These are phyloP conservation scores for Stachybotrys chartarum DNA, from an alignment of 2,329 filamentous ascomycete genomes.

Conservation along the genomic window DNA sequence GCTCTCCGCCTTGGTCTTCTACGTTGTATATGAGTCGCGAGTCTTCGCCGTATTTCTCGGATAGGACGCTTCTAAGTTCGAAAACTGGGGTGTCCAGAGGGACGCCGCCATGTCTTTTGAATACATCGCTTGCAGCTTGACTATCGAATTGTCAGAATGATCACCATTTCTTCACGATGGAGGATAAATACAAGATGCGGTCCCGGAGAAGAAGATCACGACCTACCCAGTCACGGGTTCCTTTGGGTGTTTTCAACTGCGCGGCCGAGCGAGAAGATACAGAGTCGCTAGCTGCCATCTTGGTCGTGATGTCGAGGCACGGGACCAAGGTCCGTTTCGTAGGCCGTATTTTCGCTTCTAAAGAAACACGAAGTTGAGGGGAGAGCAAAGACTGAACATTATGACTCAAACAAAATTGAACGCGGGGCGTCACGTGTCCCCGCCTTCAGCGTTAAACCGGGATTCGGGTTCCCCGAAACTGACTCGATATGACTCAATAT, in stretches of 20 bases:
- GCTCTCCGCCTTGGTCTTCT: slow-evolving; percentile 78
- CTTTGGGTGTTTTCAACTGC: background rate
- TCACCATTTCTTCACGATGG: background rate
- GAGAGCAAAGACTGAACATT: too few species aligned
- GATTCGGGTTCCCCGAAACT: too few species aligned
- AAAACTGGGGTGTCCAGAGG: slow-evolving; percentile 80
- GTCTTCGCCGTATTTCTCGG: slow-evolving; percentile 89
- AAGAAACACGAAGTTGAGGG: too few species aligned
- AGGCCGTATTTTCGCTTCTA: too few species aligned
- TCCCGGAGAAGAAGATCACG: background rate
- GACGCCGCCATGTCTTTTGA: slow-evolving; percentile 75
- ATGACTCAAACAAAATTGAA: too few species aligned
- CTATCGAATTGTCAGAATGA: background rate
- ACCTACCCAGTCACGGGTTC: background rate
- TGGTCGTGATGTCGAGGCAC: too few species aligned
- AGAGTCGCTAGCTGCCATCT: too few species aligned
- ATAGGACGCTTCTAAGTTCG: slow-evolving; percentile 77
- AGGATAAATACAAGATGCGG: background rate
- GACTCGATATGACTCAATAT: too few species aligned
- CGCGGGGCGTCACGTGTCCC: too few species aligned
- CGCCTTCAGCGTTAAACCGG: too few species aligned
- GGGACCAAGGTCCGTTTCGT: too few species aligned
- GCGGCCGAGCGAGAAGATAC: background rate
- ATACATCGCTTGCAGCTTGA: slow-evolving; percentile 22
- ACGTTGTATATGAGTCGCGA: slow-evolving; percentile 87